Evolutionary conservation across 2,329 filamentous ascomycete genomes (phyloP), one percentile per base, ranked within the genome.

Genomic region (Ophiocordyceps camponoti-leonardi): DNA sequence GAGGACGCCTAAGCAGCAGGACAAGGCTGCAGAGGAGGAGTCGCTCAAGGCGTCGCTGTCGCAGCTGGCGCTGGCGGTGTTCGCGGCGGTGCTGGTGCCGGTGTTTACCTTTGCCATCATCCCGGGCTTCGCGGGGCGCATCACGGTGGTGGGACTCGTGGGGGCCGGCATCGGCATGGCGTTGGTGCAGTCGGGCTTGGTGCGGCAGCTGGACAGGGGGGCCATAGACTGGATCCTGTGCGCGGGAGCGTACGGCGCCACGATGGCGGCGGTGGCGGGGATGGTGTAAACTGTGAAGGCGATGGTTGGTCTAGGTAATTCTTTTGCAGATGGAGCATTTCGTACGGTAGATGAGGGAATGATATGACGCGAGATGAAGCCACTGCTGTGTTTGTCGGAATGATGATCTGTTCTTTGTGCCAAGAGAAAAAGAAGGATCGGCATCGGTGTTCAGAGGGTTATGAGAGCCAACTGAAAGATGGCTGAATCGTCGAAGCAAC

Each of bases 31-130:
- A 26, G 40, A 22, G 11, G 11, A 4, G 14, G 40, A 14, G 6
- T n/a, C 23, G 4, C 16, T 49, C 10, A 26, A 40, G 18, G 8
- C 23, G 2, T 28, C 19, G 20, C 19, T 45, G 13, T 31, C 42
- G 19, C 46, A 47, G 48, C 46, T 52, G 13, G 48, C 44, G 14
- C 41, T 57, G 10, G 56, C 52, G 20, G 50, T 54, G 20, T 49
- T 54, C 26, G 46, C 53, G 14, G 56, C 55, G 0, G 62, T 81
- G 2, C 58, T 81, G 6, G 59, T 77, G 0, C 77, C 79, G 0
- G 63, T 80, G 1, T 53, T 81, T 10, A 68, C 73, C 0, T 82
- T 81, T 53, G 58, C 67, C 6, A 64, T 77, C 20, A 72, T 81
- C 19, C 66, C 70, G 0, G 68, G 70, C 6, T 76, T 79, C 48